Evolutionary conservation across 2,329 filamentous ascomycete species (phyloP).

Genomic region (Fusarium marasasianum): DNA sequence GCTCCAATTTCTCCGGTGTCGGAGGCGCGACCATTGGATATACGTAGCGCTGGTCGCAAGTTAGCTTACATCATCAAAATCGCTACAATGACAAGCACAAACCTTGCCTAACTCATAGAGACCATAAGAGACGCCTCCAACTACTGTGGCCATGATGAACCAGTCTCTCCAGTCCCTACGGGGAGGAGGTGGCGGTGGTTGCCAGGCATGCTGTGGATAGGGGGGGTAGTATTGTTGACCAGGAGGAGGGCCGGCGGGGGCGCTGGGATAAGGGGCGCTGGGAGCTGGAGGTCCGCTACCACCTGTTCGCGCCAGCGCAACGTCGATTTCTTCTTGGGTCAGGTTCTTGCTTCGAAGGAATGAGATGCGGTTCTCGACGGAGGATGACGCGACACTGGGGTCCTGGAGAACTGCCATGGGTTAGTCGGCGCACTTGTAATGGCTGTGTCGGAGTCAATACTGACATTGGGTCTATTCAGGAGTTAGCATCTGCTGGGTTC

Average conservation of each 20-base stretch:
- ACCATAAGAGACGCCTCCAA: conserved; percentile 88
- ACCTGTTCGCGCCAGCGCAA: conserved; percentile 79
- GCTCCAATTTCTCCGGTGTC: conserved; percentile 90
- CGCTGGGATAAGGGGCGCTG: conserved; percentile 54
- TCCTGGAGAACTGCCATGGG: conserved; percentile 81
- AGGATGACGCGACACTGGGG: conserved; percentile 86
- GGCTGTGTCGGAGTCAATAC: conserved; percentile 32
- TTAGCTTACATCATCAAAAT: conserved; percentile 14
- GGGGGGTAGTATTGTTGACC: conserved; percentile 58
- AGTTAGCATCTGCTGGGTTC: conserved; percentile 30
- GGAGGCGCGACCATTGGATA: conserved; percentile 91
- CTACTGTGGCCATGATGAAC: conserved; percentile 99
- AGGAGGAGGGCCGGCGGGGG: conserved; percentile 55
- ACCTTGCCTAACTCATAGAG: conserved; percentile 89
- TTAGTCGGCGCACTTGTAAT: conserved; percentile 30
- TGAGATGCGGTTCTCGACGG: conserved; percentile 90
- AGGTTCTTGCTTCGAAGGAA: conserved; percentile 98
- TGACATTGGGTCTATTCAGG: conserved; percentile 53
- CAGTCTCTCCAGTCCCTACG: conserved; percentile 96
- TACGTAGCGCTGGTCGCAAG: conserved; percentile 76
- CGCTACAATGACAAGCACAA: conserved; percentile 31
- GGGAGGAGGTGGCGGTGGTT: conserved; percentile 69
- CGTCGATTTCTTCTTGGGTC: conserved; percentile 93
- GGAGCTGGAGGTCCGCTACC: conserved; percentile 60
- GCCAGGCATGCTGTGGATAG: conserved; percentile 66